Base-by-base conservation (phyloP, 2,329 filamentous ascomycete genomes). In the Fusarium sacchari region DNA sequence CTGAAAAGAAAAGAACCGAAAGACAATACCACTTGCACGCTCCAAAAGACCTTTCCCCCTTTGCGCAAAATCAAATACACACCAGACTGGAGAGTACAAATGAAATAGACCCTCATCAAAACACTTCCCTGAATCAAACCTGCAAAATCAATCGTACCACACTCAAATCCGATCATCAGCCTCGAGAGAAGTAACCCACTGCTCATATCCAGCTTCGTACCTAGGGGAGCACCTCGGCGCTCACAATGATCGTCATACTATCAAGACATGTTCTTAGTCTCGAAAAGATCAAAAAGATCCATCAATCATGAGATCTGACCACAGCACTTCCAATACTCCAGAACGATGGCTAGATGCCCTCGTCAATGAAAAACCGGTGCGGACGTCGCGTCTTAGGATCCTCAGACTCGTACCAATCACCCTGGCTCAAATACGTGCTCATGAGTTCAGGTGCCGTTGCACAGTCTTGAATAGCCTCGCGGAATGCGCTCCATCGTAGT, bases 1-100 rank as follows among this genome's bases (percentile, higher is more conserved):
- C 10, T 5, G 6, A 47, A 17, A n/a, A 30, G 46, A 49, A 30
- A 17, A 17, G 22, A 28, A 30, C 15, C 10, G n/a, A 15, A 30
- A 28, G 28, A 30, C 14, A 18, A 26, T n/a, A n/a, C 15, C 7
- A 11, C 26, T 2, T 49, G 28, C 7, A n/a, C 8, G 18, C 7
- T 32, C 46, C 3, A 6, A 3, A 32, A 10, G 15, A 13, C 28
- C 14, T 1, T 49, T 32, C 17, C 46, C 28, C 46, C 28, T 24
- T 32, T 49, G 22, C 15, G 15, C 15, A 49, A 18, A 49, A 24
- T 4, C 15, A 49, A n/a, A 30, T 32, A 7, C 28, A n/a, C 28
- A n/a, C 7, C 28, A 24, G 28, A 10, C 15, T 32, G 3, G 6
- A n/a, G 7, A 2, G 5, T 5, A 2, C n/a, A 3, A 9, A 13